Conservation (phyloP, 78 protist genomes). For the Goniomonas avonlea region DNA sequence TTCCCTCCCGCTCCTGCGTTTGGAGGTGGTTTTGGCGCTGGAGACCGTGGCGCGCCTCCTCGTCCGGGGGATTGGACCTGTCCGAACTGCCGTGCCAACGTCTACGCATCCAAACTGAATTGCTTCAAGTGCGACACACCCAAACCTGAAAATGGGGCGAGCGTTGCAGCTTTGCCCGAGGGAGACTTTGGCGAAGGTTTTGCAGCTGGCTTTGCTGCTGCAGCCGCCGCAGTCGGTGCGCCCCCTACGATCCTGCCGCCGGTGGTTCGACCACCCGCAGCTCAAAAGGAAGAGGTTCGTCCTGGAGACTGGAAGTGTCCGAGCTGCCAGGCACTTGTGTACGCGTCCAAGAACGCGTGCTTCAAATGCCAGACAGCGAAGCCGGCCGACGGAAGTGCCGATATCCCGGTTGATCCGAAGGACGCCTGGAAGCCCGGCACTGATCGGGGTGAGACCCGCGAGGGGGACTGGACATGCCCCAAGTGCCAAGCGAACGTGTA, state of each 20-base stretch:
- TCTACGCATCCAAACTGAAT: constrained; percentile 7
- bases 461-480: constrained; percentile 2
- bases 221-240: no score
- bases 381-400: no score
- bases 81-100: constrained; percentile 6
- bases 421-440: not conserved
- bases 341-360: not conserved
- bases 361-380: constrained; percentile 16
- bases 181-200: no score
- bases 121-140: constrained; percentile 18
- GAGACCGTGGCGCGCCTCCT: not conserved
- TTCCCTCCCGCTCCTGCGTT: not conserved
- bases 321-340: not conserved
- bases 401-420: no score
- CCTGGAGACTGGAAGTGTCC: not conserved
- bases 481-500: not conserved
- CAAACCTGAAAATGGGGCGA: not conserved
- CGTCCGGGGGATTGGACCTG: constrained; percentile 25
- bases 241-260: no score
- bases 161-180: not conserved
- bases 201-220: no score
- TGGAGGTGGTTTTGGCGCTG: not conserved
- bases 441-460: not conserved
- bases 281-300: no score
- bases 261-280: no score